Percentiles rank a stretch among this genome's conserved stretches.
These are phyloP conservation scores for Pseudocercospora fijiensis DNA, from an alignment of 2,329 filamentous ascomycete species.

Conservation along the genomic window DNA sequence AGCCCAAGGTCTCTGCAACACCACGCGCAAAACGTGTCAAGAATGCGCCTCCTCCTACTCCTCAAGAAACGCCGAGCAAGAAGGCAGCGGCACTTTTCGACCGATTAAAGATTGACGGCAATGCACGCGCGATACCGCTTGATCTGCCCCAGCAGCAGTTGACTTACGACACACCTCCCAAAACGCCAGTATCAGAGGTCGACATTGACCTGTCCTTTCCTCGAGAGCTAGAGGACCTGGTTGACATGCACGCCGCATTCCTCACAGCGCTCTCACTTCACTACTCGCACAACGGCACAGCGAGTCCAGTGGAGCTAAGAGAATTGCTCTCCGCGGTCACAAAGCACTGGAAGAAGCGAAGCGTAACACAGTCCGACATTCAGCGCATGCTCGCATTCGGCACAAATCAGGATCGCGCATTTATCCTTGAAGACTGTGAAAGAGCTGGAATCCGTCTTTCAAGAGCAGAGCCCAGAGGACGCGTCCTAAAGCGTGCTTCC, in stretches of 20 bases:
- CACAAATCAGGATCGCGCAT: conserved; percentile 22
- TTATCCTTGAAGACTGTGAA: conserved; percentile 34
- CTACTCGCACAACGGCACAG: conserved; percentile 51
- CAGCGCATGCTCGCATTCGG: conserved; percentile 47
- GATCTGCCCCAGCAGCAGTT: conserved; percentile 22
- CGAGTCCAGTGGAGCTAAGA: conserved; percentile 45
- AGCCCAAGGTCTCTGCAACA: conserved; percentile 25
- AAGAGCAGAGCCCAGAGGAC: conserved; percentile 22
- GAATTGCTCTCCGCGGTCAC: conserved; percentile 44
- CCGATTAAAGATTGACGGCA: conserved; percentile 34
- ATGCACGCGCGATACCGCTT: conserved; percentile 25
- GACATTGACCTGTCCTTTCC: conserved; percentile 38
- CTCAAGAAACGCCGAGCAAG: conserved; percentile 39
- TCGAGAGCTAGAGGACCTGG: conserved; percentile 45
- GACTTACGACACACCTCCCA: conserved; percentile 37
- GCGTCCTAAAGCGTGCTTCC: conserved; percentile 23
- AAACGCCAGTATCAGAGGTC: conserved; percentile 29
- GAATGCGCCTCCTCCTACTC: conserved; percentile 33
- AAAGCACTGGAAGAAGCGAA: conserved; percentile 48
- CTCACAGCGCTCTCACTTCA: conserved; percentile 52
- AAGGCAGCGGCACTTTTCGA: conserved; percentile 38
- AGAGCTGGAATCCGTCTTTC: conserved; percentile 33
- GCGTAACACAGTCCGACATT: conserved; percentile 49
- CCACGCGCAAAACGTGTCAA: conserved; percentile 38
- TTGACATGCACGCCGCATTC: conserved; percentile 50